Evolutionary conservation across 306 rosid species (phyloP).

Genomic region (Quillaja saponaria): DNA sequence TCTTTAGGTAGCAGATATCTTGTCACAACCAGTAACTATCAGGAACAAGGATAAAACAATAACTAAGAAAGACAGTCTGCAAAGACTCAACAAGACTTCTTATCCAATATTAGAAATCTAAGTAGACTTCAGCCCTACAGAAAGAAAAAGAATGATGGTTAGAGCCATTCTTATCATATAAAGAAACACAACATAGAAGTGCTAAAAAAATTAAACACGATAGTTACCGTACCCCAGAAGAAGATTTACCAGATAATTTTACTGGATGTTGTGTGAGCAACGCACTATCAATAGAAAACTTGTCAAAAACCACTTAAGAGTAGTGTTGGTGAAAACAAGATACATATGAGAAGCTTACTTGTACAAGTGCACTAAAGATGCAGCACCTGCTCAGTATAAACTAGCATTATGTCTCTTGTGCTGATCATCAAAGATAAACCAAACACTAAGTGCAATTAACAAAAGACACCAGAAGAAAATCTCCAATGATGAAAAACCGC

Average conservation of each 20-base stretch:
- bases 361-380: constrained; percentile 76
- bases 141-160: constrained; percentile 10
- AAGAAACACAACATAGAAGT: background rate
- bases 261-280: constrained; percentile 74
- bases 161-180: constrained; percentile 9
- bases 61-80: constrained; percentile 42
- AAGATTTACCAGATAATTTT: constrained; percentile 47
- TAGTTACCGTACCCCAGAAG: constrained; percentile 58
- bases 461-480: constrained; percentile 93
- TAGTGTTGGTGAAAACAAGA: background rate
- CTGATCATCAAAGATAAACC: constrained; percentile 62
- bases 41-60: constrained; percentile 38
- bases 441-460: constrained; percentile 97
- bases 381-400: constrained; percentile 78
- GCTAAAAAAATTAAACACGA: background rate
- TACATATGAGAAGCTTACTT: constrained; percentile 49
- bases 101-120: constrained; percentile 50
- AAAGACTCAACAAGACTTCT: constrained; percentile 48
- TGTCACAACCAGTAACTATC: constrained; percentile 54
- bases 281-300: constrained; percentile 49
- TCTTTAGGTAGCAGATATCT: constrained; percentile 38
- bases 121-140: constrained; percentile 65
- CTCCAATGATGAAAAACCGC: constrained; percentile 82
- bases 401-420: constrained; percentile 79
- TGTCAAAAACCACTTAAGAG: constrained; percentile 25